Evolutionary conservation across 495 filamentous ascomycete genomes (phyloP), one percentile per base, ranked within the genome.

Genomic region (Trichoderma virens): DNA sequence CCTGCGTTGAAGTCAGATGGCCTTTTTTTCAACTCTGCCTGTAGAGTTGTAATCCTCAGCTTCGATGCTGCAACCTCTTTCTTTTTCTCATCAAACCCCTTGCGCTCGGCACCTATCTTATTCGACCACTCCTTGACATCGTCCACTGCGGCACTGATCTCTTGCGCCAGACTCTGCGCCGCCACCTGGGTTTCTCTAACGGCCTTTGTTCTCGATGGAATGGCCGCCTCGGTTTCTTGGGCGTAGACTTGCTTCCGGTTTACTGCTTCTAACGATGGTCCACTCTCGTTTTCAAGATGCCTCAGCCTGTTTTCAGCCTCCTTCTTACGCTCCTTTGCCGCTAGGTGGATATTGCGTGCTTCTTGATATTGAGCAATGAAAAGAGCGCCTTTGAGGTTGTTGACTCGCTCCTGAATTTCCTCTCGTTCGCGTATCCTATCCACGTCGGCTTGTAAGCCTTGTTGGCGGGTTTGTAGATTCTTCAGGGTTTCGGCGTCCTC

Each of bases 361-460:
- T 72, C 73, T 35, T 71, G 73, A 71, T 93, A 97, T 56, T 80
- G 74, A 2, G 88, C 80, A 35, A 93, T 75, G 0, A 90, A 87
- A 20, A 85, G 83, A 9, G 83, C 75, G 28, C 80, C 80, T 66
- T 91, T 81, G 35, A 97, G 79, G 35, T 87, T 76, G 27, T 83
- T 77, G n/a, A 94, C 82, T 25, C 80, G 85, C 62, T 80, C 71
- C 67, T 89, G 78, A 25, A 95, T 85, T 20, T 81, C 75, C 47
- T 87, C 82, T 62, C 93, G 81, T 69, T 97, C 89, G 30, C 86
- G 82, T 68, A 96, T 81, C 67, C 91, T 85, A 66, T 94, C 86
- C 5, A 97, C 92, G 69, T 96, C 93, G 7, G 86, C 88, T 68
- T 89, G 84, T 41, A 92, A 83, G 66, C 84, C 82, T 64, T 89